phyloP scores from a whole-genome alignment of 2,329 filamentous ascomycete species.

The Aureobasidium sp. region DNA sequence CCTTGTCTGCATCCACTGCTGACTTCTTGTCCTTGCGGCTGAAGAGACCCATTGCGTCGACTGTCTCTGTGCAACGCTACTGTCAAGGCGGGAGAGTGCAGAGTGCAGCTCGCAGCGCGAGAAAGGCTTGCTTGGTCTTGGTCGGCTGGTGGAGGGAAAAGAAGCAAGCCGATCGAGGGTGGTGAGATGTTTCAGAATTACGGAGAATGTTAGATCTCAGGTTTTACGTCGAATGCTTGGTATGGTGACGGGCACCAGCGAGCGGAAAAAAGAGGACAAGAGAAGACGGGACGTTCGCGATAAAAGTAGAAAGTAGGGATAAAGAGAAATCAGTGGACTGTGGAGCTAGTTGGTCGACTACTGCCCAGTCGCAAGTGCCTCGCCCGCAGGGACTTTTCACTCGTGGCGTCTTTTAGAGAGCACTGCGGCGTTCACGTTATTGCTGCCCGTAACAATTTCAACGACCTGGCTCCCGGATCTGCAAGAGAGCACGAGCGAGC shows the following conservation, averaged over 20 bases:
- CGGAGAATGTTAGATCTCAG: background rate
- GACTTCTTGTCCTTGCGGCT: slow-evolving; percentile 41
- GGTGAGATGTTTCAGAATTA: slow-evolving; percentile 1
- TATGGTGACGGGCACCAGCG: background rate
- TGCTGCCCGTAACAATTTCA: slow-evolving; percentile 11
- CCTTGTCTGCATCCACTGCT: slow-evolving; percentile 5
- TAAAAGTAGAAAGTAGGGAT: slow-evolving; percentile 10
- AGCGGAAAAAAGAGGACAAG: slow-evolving; percentile 8
- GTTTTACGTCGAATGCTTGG: background rate
- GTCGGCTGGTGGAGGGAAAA: background rate
- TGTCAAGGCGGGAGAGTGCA: background rate
- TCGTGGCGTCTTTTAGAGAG: slow-evolving; percentile 5
- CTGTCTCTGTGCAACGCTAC: background rate
- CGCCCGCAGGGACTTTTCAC: slow-evolving; percentile 6
- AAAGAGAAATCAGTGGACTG: slow-evolving; percentile 8
- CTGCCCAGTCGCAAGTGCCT: slow-evolving; percentile 10
- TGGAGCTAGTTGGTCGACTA: slow-evolving; percentile 3
- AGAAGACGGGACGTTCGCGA: slow-evolving; percentile 4
- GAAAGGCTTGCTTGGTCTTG: background rate
- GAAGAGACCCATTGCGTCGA: slow-evolving; percentile 44
- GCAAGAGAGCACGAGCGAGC: slow-evolving; percentile 2
- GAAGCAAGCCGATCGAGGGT: background rate
- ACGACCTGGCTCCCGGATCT: slow-evolving; percentile 12
- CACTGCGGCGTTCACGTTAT: slow-evolving; percentile 4
- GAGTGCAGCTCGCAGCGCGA: slow-evolving; percentile 1